Conservation (phyloP, 108 stramenopile genomes). For the Nitzschia inconspicua region DNA sequence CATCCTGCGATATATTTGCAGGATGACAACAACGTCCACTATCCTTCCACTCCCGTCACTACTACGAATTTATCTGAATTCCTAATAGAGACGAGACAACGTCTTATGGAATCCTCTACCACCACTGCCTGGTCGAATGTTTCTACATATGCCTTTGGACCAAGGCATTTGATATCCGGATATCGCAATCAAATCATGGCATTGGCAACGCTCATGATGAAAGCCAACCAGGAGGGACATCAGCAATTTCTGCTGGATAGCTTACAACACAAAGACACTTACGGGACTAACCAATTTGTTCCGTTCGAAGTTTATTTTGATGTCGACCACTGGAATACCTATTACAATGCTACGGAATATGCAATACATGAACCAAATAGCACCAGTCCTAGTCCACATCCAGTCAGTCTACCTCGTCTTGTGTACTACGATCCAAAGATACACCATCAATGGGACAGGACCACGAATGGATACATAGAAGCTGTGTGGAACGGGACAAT, state of each 20-base stretch:
- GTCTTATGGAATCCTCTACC: too few relatives aligned
- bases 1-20: too few relatives aligned
- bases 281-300: constrained; percentile 10
- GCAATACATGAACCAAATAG: neutral
- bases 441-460: constrained; percentile 1
- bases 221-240: constrained; percentile 5
- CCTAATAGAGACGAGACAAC: too few relatives aligned
- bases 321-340: constrained; percentile 24
- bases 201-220: constrained; percentile 6
- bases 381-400: too few relatives aligned
- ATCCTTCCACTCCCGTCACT: too few relatives aligned
- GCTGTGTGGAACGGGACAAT: neutral
- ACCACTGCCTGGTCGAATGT: constrained; percentile 22
- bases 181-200: constrained; percentile 27
- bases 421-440: constrained; percentile 11
- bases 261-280: constrained; percentile 20
- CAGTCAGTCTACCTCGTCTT: constrained; percentile 4
- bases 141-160: constrained; percentile 1
- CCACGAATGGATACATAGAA: neutral
- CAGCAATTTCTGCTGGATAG: constrained; percentile 11
- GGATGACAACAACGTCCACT: too few relatives aligned
- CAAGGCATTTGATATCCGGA: constrained; percentile 6
- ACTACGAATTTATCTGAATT: too few relatives aligned
- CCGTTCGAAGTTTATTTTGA: constrained; percentile 8
- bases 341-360: constrained; percentile 5